A percentile compares a stretch with the other conserved stretches of the same genome.
Evolutionary conservation across 495 filamentous ascomycete genomes (phyloP).

Genomic region (Penicillium cinerascens): DNA sequence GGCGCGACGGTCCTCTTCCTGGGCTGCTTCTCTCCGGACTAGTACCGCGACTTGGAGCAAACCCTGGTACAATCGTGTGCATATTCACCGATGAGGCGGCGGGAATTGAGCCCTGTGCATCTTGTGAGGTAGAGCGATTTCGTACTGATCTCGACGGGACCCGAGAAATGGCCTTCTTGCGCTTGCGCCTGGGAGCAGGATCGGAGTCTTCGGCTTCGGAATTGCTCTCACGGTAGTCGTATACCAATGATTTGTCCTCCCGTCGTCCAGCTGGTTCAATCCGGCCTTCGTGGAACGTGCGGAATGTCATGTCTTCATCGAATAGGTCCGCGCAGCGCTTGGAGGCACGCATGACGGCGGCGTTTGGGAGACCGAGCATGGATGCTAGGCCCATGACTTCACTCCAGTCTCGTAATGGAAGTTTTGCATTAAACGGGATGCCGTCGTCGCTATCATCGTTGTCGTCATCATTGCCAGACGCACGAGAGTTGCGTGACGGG

Average conservation of each 20-base stretch:
- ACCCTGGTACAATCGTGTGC: not conserved
- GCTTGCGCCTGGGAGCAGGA: constrained; percentile 3
- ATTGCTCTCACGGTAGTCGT: constrained; percentile 29
- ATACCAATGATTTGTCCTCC: constrained; percentile 14
- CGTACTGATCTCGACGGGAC: not conserved
- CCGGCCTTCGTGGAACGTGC: constrained; percentile 48
- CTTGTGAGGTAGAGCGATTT: not conserved
- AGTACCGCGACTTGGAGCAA: not conserved
- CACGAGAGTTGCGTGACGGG: constrained; percentile 8
- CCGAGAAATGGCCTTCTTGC: not conserved
- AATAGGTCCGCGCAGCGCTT: constrained; percentile 70
- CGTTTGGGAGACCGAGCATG: constrained; percentile 59
- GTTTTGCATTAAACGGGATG: constrained; percentile 5
- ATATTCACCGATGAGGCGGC: not conserved
- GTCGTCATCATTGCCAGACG: not conserved
- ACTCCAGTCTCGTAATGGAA: constrained; percentile 70
- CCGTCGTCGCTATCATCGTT: not conserved
- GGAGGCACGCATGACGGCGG: constrained; percentile 60
- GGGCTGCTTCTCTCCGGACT: not conserved
- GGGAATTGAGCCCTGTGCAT: not conserved
- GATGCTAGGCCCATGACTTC: constrained; percentile 73
- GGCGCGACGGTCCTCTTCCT: not conserved
- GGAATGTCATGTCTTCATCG: constrained; percentile 59
- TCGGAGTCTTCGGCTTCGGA: constrained; percentile 3
- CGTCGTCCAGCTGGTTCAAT: constrained; percentile 21